Evolutionary conservation across 768 basidiomycete species (phyloP).

Genomic region (Russula sp.): DNA sequence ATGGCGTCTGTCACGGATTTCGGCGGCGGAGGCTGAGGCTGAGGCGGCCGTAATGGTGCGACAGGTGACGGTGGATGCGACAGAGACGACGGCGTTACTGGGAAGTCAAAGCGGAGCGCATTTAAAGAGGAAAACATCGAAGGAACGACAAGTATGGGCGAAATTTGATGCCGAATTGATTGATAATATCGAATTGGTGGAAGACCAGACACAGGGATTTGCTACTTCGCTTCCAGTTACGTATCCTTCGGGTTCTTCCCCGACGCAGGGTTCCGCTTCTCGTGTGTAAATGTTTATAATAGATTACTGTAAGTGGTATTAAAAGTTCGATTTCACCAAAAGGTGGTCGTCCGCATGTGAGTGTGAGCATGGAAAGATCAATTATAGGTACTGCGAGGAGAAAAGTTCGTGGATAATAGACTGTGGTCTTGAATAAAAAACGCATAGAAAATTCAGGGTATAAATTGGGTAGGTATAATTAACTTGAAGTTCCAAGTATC

Average conservation of each 20-base stretch:
- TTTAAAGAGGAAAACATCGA: not conserved
- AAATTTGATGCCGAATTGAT: constrained; percentile 4
- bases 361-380: not conserved
- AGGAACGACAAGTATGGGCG: not conserved
- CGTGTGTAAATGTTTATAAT: not conserved
- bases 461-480: not conserved
- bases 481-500: constrained; percentile 14
- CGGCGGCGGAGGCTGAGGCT: not conserved
- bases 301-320: not conserved
- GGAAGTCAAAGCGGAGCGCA: not conserved
- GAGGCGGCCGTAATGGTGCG: not conserved
- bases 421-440: not conserved
- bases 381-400: not conserved
- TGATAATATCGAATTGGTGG: constrained; percentile 14
- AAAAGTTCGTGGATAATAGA: not conserved
- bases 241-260: not conserved
- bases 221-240: not conserved
- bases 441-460: not conserved
- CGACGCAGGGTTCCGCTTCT: not conserved
- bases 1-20: constrained; percentile 7
- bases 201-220: constrained; percentile 16
- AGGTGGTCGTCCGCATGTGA: not conserved
- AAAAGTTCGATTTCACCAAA: not conserved
- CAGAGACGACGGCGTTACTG: constrained; percentile 20
- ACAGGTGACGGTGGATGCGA: not conserved